A percentile compares a stretch with the other conserved stretches of the same genome.
These are phyloP conservation scores for Fusarium nurragi DNA, from an alignment of 2,329 filamentous ascomycete genomes.

Conservation along the genomic window DNA sequence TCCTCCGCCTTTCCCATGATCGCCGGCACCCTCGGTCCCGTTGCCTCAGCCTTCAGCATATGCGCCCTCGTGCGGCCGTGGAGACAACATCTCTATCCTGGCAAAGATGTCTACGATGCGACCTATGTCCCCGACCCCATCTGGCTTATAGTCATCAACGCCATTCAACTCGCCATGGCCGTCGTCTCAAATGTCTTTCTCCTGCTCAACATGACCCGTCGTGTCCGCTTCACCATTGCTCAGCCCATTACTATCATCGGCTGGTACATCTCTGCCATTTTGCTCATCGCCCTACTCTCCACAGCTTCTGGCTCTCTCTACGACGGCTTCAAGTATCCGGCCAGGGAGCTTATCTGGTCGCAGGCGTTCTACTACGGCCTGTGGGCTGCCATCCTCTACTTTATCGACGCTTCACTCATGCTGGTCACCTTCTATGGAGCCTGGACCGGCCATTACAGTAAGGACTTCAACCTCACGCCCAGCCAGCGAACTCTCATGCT, in stretches of 20 bases:
- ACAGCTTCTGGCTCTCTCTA: conserved; percentile 70
- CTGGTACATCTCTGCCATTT: conserved; percentile 75
- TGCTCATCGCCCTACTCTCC: conserved; percentile 72
- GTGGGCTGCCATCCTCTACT: conserved; percentile 81
- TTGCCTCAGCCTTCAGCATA: conserved; percentile 89
- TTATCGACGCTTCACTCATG: conserved; percentile 79
- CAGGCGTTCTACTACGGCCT: conserved; percentile 90
- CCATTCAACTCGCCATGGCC: conserved; percentile 78
- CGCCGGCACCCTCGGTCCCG: conserved; percentile 83
- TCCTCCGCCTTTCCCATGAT: conserved; percentile 78
- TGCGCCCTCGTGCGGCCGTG: conserved; percentile 84
- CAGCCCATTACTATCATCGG: conserved; percentile 84
- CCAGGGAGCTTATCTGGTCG: conserved; percentile 69
- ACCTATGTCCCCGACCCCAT: conserved; percentile 70
- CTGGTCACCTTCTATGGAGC: conserved; percentile 84
- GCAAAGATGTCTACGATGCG: conserved; percentile 59
- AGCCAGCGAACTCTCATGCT: conserved; percentile 89
- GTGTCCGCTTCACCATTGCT: conserved; percentile 82
- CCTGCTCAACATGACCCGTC: conserved; percentile 85
- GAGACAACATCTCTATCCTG: conserved; percentile 67
- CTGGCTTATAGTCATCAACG: conserved; percentile 82
- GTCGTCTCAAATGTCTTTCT: conserved; percentile 83
- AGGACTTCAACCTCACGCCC: conserved; percentile 80
- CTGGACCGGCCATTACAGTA: conserved; percentile 72
- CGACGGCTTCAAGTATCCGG: conserved; percentile 47